These are phyloP conservation scores for Theileria annulata DNA, from an alignment of 169 alveolate species.

Conservation along the genomic window DNA sequence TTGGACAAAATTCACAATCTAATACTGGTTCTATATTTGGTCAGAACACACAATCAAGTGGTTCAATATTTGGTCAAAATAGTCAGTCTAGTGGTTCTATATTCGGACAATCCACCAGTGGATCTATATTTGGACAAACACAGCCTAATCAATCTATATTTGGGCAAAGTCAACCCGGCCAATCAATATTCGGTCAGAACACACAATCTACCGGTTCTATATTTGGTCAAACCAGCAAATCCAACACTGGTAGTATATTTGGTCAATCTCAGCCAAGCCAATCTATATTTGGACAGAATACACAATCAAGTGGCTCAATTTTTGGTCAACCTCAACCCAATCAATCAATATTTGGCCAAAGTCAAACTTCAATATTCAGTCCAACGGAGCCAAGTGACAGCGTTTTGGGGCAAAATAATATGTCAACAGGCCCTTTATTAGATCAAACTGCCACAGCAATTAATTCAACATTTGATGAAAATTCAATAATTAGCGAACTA, in stretches of 20 bases:
- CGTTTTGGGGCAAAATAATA: background rate
- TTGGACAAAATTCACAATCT: slow-evolving; percentile 8
- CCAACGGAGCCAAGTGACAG: slow-evolving; percentile 10
- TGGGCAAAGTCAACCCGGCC: background rate
- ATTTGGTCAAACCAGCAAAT: slow-evolving; percentile 3
- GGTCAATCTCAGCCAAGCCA: background rate
- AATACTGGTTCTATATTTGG: slow-evolving; percentile 1
- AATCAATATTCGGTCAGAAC: background rate
- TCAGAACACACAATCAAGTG: background rate
- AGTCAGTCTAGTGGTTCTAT: background rate
- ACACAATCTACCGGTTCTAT: background rate
- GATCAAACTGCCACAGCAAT: background rate
- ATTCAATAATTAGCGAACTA: background rate
- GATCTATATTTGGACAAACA: slow-evolving; percentile 1
- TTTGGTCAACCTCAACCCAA: background rate
- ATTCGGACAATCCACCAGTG: slow-evolving; percentile 8
- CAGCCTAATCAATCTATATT: slow-evolving; percentile 1
- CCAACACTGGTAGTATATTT: background rate
- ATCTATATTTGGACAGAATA: background rate
- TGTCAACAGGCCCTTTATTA: background rate
- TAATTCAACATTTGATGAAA: slow-evolving; percentile 11
- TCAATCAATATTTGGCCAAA: slow-evolving; percentile 16
- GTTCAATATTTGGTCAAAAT: background rate
- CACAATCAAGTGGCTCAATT: background rate
- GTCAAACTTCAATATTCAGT: background rate